Conservation (phyloP, 2,329 filamentous ascomycete species). For the Tolypocladium inflatum region DNA sequence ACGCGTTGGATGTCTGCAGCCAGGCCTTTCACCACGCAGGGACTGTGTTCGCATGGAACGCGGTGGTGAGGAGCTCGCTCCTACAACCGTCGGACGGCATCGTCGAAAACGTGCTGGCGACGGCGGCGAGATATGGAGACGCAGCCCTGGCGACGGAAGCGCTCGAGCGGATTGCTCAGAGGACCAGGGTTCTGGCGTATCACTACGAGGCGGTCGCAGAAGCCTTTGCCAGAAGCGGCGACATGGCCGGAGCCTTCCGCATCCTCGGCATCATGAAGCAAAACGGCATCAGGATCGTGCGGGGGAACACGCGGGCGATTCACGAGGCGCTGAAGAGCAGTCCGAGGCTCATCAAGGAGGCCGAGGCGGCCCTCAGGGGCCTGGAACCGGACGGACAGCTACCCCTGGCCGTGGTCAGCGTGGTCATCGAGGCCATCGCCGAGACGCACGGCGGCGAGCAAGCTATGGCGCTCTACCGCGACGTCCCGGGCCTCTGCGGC, state of each 20-base stretch:
- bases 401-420: constrained; percentile 26
- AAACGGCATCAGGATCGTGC: constrained; percentile 36
- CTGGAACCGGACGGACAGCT: constrained; percentile 29
- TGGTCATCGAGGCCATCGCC: constrained; percentile 24
- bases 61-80: constrained; percentile 39
- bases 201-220: constrained; percentile 78
- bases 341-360: constrained; percentile 34
- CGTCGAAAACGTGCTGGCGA: constrained; percentile 59
- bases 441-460: constrained; percentile 16
- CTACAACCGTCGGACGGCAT: constrained; percentile 46
- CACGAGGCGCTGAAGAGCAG: constrained; percentile 43
- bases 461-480: constrained; percentile 22
- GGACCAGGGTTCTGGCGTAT: constrained; percentile 44
- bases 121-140: constrained; percentile 62
- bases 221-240: constrained; percentile 50
- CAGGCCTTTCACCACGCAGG: constrained; percentile 52
- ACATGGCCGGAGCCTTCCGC: constrained; percentile 57
- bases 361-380: constrained; percentile 46
- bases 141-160: constrained; percentile 59
- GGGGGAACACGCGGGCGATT: constrained; percentile 55
- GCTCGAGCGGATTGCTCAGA: constrained; percentile 37
- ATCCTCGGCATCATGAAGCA: constrained; percentile 66
- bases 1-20: constrained; percentile 68
- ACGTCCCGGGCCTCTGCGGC: constrained; percentile 17
- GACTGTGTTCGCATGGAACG: constrained; percentile 62